Conservation (phyloP, 1,284 basidiomycete genomes). For the Ceratobasidium sp. region DNA sequence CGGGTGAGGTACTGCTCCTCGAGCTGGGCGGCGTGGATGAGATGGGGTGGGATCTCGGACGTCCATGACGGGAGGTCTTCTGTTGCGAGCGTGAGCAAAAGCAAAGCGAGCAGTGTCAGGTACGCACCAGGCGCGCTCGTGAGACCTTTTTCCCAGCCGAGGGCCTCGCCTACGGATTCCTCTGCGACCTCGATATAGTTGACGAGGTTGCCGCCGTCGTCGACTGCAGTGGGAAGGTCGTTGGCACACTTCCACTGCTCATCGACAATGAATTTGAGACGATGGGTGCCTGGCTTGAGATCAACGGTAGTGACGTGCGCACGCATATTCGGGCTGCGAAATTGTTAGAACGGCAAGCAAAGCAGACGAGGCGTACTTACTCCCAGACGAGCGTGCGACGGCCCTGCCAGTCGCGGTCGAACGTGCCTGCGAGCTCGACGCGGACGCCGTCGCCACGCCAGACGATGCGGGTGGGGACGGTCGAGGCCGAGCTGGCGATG, state of each 20-base stretch:
- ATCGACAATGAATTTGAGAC: conserved; percentile 97
- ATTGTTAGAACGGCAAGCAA: not conserved
- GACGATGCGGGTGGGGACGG: conserved; percentile 66
- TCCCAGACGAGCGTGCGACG: conserved; percentile 49
- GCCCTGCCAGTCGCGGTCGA: conserved; percentile 49
- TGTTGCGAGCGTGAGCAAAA: conserved; percentile 33
- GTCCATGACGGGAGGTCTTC: conserved; percentile 70
- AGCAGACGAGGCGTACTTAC: conserved; percentile 36
- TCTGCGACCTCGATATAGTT: conserved; percentile 79
- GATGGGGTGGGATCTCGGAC: conserved; percentile 75
- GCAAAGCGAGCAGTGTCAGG: conserved; percentile 25
- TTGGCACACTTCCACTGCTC: conserved; percentile 81
- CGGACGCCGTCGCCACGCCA: conserved; percentile 73
- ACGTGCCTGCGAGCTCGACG: conserved; percentile 64
- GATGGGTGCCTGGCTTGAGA: conserved; percentile 92
- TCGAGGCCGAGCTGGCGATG: conserved; percentile 52
- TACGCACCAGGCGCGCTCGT: conserved; percentile 52
- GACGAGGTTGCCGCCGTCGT: conserved; percentile 93
- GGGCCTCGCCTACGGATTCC: conserved; percentile 44
- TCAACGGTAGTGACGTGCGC: conserved; percentile 56
- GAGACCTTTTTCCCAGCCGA: conserved; percentile 45
- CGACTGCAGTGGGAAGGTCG: conserved; percentile 90
- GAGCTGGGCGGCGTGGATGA: conserved; percentile 82
- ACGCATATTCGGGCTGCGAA: conserved; percentile 26
- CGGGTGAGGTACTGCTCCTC: conserved; percentile 80